These are phyloP conservation scores for Neoscytalidium dimidiatum DNA, from an alignment of 2,329 filamentous ascomycete genomes.

Conservation along the genomic window DNA sequence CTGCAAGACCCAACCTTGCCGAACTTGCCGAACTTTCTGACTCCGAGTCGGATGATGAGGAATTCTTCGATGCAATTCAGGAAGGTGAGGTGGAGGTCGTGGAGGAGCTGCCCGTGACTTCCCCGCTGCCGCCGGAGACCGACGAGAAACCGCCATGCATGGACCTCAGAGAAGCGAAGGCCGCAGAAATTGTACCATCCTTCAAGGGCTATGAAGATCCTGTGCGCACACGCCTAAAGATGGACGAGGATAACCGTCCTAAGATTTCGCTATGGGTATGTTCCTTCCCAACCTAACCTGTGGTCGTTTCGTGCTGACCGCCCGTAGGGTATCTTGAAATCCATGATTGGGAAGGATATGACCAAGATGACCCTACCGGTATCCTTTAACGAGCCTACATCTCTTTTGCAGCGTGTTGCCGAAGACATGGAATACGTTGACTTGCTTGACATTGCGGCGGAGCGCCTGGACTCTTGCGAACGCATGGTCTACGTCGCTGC, in stretches of 20 bases:
- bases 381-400: slow-evolving; percentile 98
- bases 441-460: slow-evolving; percentile 83
- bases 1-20: slow-evolving; percentile 67
- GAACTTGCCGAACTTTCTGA: slow-evolving; percentile 68
- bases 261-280: slow-evolving; percentile 93
- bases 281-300: neutral
- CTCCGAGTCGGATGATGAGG: slow-evolving; percentile 77
- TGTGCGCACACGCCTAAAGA: slow-evolving; percentile 73
- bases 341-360: slow-evolving; percentile 99
- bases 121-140: slow-evolving; percentile 31
- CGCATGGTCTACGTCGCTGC: slow-evolving; percentile 92
- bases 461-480: slow-evolving; percentile 83
- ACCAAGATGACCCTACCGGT: slow-evolving; percentile 99
- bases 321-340: slow-evolving; percentile 85
- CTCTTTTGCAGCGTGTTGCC: slow-evolving; percentile 87
- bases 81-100: slow-evolving; percentile 85
- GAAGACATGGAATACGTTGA: slow-evolving; percentile 99
- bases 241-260: slow-evolving; percentile 89
- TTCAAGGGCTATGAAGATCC: slow-evolving; percentile 93
- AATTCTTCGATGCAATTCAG: slow-evolving; percentile 97
- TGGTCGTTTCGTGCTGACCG: slow-evolving; percentile 27
- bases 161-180: slow-evolving; percentile 51
- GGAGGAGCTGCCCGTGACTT: slow-evolving; percentile 56
- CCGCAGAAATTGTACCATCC: slow-evolving; percentile 69
- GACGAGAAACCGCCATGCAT: slow-evolving; percentile 45